A percentile compares a stretch with the other conserved stretches of the same genome.
These are phyloP conservation scores for Chiua virens DNA, from an alignment of 768 basidiomycete genomes.

Conservation along the genomic window DNA sequence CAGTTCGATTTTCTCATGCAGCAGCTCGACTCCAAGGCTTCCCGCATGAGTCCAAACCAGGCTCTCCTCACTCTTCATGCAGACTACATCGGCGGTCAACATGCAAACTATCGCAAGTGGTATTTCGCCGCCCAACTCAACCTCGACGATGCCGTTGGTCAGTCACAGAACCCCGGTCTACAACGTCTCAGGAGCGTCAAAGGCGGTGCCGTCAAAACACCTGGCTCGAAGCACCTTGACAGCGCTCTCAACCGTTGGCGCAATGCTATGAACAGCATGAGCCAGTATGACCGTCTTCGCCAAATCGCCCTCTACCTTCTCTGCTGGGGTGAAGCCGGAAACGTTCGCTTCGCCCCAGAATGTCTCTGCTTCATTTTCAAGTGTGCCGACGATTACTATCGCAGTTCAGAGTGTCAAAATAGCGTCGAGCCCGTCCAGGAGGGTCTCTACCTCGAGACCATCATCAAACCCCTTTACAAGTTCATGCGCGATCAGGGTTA, in stretches of 20 bases:
- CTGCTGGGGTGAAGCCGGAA: constrained; percentile 98
- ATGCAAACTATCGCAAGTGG: constrained; percentile 99
- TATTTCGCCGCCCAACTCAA: constrained; percentile 99
- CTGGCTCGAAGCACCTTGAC: constrained; percentile 81
- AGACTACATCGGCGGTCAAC: constrained; percentile 97
- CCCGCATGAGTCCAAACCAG: constrained; percentile 95
- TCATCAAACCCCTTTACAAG: constrained; percentile 93
- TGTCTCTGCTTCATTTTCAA: constrained; percentile 99
- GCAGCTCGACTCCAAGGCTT: constrained; percentile 95
- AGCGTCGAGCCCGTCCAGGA: constrained; percentile 90
- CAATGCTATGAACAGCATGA: constrained; percentile 99
- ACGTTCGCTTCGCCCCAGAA: constrained; percentile 96
- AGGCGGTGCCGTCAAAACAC: constrained; percentile 48
- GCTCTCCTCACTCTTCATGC: constrained; percentile 96
- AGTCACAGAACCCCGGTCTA: constrained; percentile 90
- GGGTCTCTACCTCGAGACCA: constrained; percentile 85
- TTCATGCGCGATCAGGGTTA: constrained; percentile 98
- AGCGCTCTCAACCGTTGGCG: constrained; percentile 94
- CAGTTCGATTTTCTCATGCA: constrained; percentile 99
- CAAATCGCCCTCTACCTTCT: constrained; percentile 95
- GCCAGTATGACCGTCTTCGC: constrained; percentile 94
- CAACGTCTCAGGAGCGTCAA: constrained; percentile 86
- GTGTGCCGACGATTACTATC: constrained; percentile 99
- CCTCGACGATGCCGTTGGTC: constrained; percentile 97
- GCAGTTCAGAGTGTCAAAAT: constrained; percentile 97